phyloP scores from a whole-genome alignment of 306 rosid genomes.

The Neltuma alba region DNA sequence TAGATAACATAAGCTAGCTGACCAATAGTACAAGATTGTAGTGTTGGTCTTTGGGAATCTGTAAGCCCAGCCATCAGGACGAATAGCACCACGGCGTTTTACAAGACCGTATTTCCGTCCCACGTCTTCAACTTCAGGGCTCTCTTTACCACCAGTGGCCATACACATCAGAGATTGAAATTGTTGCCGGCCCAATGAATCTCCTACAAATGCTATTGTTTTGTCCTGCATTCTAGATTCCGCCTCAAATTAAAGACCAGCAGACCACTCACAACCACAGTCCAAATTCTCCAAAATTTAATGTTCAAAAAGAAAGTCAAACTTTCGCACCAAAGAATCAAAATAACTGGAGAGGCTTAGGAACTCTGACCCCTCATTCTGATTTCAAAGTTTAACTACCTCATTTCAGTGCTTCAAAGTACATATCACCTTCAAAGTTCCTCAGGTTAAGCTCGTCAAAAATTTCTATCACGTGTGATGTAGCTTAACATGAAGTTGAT shows the following conservation, averaged over 20 bases:
- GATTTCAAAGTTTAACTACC: background rate
- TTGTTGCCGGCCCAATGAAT: conserved; percentile 91
- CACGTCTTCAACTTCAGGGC: conserved; percentile 67
- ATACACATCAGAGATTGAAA: conserved; percentile 96
- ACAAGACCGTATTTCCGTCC: conserved; percentile 79
- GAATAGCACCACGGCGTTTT: conserved; percentile 78
- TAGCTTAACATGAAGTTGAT: background rate
- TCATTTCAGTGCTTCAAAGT: background rate
- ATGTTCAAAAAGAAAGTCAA: background rate
- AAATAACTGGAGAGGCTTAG: background rate
- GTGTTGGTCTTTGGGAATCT: conserved; percentile 78
- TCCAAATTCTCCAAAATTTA: background rate
- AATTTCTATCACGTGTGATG: background rate
- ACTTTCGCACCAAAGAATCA: conserved; percentile 9
- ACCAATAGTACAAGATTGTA: conserved; percentile 91
- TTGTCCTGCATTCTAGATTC: conserved; percentile 84
- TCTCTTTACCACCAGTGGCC: conserved; percentile 75
- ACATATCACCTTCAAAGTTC: background rate
- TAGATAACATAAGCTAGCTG: conserved; percentile 85
- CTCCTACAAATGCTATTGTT: conserved; percentile 87
- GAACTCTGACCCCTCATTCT: background rate
- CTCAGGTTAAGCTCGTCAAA: background rate
- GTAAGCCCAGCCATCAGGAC: conserved; percentile 97
- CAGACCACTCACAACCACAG: conserved; percentile 14
- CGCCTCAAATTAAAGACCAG: conserved; percentile 44